phyloP scores from a whole-genome alignment of 2,329 filamentous ascomycete genomes.

The Epichloe brachyelytri region DNA sequence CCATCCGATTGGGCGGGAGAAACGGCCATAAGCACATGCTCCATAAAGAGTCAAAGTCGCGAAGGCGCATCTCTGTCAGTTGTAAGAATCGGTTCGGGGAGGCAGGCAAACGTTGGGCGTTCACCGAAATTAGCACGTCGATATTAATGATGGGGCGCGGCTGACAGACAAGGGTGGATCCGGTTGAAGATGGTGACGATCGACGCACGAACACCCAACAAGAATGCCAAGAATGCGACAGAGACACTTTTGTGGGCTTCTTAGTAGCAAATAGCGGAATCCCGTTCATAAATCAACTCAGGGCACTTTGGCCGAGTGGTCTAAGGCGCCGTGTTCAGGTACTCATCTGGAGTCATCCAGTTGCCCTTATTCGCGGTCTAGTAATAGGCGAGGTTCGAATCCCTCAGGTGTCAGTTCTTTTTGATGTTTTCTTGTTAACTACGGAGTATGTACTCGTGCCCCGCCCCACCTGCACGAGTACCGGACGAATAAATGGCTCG shows the following conservation, averaged over 20 bases:
- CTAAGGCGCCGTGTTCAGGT: conserved; percentile 10
- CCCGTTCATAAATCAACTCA: fast-evolving
- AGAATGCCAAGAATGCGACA: too few species aligned
- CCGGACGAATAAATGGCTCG: not conserved
- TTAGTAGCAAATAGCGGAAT: fast-evolving
- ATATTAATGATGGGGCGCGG: not conserved
- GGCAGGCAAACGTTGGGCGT: not conserved
- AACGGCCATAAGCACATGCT: not conserved
- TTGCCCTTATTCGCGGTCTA: conserved; percentile 11
- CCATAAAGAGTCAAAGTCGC: not conserved
- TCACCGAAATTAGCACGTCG: not conserved
- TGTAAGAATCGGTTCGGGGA: not conserved
- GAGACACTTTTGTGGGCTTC: fast-evolving
- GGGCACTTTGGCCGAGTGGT: conserved; percentile 10
- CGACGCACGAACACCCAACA: too few species aligned
- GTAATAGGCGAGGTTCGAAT: conserved; percentile 20
- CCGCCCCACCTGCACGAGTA: too few species aligned
- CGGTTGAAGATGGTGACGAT: not conserved
- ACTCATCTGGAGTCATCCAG: fast-evolving
- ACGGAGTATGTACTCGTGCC: too few species aligned
- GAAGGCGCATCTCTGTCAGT: not conserved
- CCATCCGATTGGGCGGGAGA: too few species aligned
- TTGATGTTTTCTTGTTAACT: not conserved
- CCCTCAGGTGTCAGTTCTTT: conserved; percentile 17
- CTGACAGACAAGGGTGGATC: not conserved